These are phyloP conservation scores for Aspergillus incahuasiensis DNA, from an alignment of 495 filamentous ascomycete species.

Conservation along the genomic window DNA sequence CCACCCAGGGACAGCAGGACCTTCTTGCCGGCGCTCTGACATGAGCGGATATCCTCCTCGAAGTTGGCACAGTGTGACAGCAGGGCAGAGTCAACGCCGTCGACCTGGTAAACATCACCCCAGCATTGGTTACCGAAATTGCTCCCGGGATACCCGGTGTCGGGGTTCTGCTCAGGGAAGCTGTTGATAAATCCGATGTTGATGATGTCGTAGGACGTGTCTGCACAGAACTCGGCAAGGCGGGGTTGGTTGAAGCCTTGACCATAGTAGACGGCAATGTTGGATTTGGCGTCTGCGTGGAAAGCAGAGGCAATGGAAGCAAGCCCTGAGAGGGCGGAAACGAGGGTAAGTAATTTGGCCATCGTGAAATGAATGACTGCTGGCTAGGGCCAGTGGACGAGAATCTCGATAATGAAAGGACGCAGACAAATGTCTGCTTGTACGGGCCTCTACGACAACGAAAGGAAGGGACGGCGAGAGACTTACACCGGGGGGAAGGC, in stretches of 20 bases:
- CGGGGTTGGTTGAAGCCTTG: constrained; percentile 43
- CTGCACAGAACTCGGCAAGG: constrained; percentile 54
- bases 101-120: constrained; percentile 7
- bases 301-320: constrained; percentile 42
- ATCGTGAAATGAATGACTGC: constrained; percentile 30
- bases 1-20: constrained; percentile 65
- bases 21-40: constrained; percentile 61
- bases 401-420: constrained; percentile 41
- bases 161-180: constrained; percentile 50
- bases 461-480: constrained; percentile 6
- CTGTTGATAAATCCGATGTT: constrained; percentile 60
- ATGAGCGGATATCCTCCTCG: constrained; percentile 29
- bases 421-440: constrained; percentile 47
- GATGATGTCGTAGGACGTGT: constrained; percentile 60
- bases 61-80: not conserved
- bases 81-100: not conserved
- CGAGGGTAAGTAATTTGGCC: constrained; percentile 27
- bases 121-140: constrained; percentile 13
- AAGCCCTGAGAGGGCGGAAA: constrained; percentile 27
- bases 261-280: constrained; percentile 63
- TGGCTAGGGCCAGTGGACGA: constrained; percentile 17
- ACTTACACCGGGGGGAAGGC: not conserved
- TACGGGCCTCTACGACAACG: constrained; percentile 17
- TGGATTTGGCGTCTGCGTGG: constrained; percentile 43
- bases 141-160: constrained; percentile 4